Evolutionary conservation across 768 basidiomycete genomes (phyloP), one percentile per base, ranked within the genome.

Genomic region (Leccinum ochraceum): DNA sequence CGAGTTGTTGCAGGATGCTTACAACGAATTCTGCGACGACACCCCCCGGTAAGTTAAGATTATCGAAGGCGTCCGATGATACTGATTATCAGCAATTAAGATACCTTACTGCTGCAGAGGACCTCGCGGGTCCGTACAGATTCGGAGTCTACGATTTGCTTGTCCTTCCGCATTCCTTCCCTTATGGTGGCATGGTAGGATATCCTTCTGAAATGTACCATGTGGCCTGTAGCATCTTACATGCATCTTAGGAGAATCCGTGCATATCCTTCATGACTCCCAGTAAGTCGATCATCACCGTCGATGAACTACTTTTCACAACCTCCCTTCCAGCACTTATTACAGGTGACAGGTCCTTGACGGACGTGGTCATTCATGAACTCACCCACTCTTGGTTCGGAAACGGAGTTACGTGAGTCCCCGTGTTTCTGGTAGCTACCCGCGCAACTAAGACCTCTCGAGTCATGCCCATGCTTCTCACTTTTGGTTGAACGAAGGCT

Each of bases 401-500:
- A n/a, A 95, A 95, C 70, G 90, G 91, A 24, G 84, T 94, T 58
- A 92, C 90, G 89, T 81, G 68, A 61, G 80, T 69, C 1, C 20
- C 78, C 8, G 1, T n/a, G 60, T 44, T 26, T 48, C n/a, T 32
- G 48, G 51, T 34, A 24, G 34, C 14, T n/a, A 13, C n/a, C 9
- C 39, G 13, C 26, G 17, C 13, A 34, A 20, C 39, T 58, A 34
- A 67, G n/a, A 13, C 3, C 4, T 34, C 4, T 34, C 8, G 60
- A 84, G 87, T 0, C 87, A 90, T 58, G 87, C 88, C 0, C 75
- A 92, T 63, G 85, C 90, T 0, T 83, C 85, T 1, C 89, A 92
- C 74, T 94, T 92, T 74, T 94, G 92, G 90, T 82, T 94, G 49
- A 95, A 94, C 69, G 91, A 95, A 77, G 90, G 94, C 28, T 96